Evolutionary conservation across 2,329 filamentous ascomycete genomes (phyloP).

Genomic region (Cryphonectria naterciae): DNA sequence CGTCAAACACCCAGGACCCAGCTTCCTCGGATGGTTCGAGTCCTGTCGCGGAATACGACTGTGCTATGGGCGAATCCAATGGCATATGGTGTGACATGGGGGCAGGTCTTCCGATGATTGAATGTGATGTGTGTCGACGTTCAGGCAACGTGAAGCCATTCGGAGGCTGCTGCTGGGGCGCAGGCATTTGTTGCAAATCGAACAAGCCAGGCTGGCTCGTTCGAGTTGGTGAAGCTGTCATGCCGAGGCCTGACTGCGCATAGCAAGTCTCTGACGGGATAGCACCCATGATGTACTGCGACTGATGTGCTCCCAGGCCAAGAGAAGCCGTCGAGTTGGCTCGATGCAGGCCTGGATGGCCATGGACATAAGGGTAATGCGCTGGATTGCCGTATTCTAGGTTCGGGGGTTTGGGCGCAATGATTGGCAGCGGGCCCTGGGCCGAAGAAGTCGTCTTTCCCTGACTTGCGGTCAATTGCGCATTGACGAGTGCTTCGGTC

Average conservation of each 20-base stretch:
- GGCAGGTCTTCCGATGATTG: conserved; percentile 13
- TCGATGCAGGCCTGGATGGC: conserved; percentile 37
- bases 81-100: conserved; percentile 8
- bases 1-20: conserved; percentile 57
- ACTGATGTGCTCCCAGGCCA: conserved; percentile 23
- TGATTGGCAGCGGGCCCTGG: conserved; percentile 45
- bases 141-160: not conserved
- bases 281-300: conserved; percentile 27
- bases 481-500: conserved; percentile 50
- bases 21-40: conserved; percentile 34
- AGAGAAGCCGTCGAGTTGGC: conserved; percentile 31
- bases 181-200: conserved; percentile 16
- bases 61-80: conserved; percentile 15
- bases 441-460: conserved; percentile 44
- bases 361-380: conserved; percentile 38
- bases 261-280: conserved; percentile 20
- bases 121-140: conserved; percentile 17
- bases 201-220: conserved; percentile 23
- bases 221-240: conserved; percentile 18
- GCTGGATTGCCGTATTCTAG: conserved; percentile 40
- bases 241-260: conserved; percentile 5
- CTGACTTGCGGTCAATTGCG: conserved; percentile 47
- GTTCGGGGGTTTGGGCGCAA: conserved; percentile 56
- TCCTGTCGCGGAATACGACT: not conserved
- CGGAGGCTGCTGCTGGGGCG: conserved; percentile 15